phyloP scores from a whole-genome alignment of 805 yeast genomes.

The Lipomyces yamadae region DNA sequence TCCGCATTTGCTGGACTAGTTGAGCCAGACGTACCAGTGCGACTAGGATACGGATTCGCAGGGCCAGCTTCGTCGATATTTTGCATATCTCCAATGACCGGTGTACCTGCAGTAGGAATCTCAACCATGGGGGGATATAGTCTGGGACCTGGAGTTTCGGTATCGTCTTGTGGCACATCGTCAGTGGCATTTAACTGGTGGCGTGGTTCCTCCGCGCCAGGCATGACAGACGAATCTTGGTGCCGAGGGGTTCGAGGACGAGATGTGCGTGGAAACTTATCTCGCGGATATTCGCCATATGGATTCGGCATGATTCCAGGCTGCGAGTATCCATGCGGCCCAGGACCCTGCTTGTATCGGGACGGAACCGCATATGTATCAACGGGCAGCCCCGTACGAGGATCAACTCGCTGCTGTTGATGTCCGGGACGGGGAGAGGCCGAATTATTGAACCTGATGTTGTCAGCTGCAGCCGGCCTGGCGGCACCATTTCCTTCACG shows the following conservation, averaged over 20 bases:
- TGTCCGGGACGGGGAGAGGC: slow-evolving; percentile 9
- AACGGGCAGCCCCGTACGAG: slow-evolving; percentile 8
- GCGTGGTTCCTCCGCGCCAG: slow-evolving; percentile 2
- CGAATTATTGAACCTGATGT: background rate
- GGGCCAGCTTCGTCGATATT: background rate
- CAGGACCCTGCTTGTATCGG: background rate
- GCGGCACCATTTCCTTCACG: background rate
- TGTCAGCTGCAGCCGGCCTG: background rate
- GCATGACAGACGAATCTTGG: slow-evolving; percentile 9
- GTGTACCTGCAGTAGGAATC: slow-evolving; percentile 30
- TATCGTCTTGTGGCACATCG: slow-evolving; percentile 12
- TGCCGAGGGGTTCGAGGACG: slow-evolving; percentile 8
- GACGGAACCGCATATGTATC: background rate
- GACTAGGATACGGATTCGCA: background rate
- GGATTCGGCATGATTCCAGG: background rate
- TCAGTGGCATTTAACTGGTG: slow-evolving; percentile 15
- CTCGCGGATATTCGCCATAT: slow-evolving; percentile 20
- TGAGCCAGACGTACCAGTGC: background rate
- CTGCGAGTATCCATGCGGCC: background rate
- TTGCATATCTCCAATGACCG: slow-evolving; percentile 9
- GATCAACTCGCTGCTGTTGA: slow-evolving; percentile 1
- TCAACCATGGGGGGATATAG: slow-evolving; percentile 7
- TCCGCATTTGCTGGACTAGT: slow-evolving; percentile 6
- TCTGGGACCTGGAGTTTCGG: background rate
- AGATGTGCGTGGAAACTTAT: slow-evolving; percentile 15